These are phyloP conservation scores for Diaporthe helianthi DNA, from an alignment of 2,329 filamentous ascomycete genomes.

Conservation along the genomic window DNA sequence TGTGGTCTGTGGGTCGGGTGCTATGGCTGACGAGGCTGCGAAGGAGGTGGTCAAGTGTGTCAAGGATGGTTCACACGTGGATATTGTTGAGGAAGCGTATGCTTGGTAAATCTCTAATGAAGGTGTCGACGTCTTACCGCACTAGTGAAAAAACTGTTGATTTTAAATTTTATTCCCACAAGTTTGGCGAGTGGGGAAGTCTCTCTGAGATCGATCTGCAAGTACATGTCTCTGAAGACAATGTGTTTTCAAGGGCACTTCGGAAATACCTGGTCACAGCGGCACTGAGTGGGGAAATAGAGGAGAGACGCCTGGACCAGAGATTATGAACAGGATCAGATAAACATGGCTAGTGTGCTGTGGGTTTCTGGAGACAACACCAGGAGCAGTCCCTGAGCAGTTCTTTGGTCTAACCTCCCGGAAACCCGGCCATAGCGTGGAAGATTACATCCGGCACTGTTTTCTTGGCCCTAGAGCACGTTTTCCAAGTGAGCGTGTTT, in stretches of 20 bases:
- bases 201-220: no score
- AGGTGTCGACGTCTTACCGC: no score
- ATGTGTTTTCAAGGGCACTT: no score
- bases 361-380: no score
- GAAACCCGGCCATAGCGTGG: not conserved
- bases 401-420: not conserved
- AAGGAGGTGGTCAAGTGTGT: slow-evolving; percentile 37
- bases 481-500: not conserved
- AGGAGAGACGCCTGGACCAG: no score
- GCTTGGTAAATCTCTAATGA: slow-evolving; percentile 34
- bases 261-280: no score
- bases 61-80: slow-evolving; percentile 34
- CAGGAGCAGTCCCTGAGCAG: not conserved
- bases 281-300: no score
- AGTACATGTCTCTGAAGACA: no score
- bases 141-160: no score
- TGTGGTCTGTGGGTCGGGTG: slow-evolving; percentile 40
- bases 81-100: slow-evolving; percentile 40
- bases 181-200: no score
- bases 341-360: not conserved
- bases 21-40: slow-evolving; percentile 41
- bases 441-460: not conserved
- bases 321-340: not conserved
- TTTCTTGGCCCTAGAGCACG: slow-evolving; percentile 1
- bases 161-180: no score